Base-by-base conservation (phyloP, 306 rosid genomes). In the Herpetospermum pedunculosum region DNA sequence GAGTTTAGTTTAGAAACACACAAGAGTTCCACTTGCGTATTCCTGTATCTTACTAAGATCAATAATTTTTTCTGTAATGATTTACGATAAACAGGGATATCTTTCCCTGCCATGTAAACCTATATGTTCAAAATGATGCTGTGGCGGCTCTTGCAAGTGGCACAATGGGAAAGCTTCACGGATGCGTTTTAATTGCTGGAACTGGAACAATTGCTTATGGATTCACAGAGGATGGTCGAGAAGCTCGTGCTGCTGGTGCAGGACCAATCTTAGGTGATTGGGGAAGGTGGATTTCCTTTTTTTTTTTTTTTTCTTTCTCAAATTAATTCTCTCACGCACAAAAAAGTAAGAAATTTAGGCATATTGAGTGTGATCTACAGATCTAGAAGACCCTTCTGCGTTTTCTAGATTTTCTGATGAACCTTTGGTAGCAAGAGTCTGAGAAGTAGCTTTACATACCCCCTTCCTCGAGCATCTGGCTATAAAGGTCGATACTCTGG, bases 261-360 rank as follows among this genome's bases (percentile, higher is more conserved):
- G 98, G 98, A 53, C 98, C 97, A 35, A 89, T 88, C 76, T 83
- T 93, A 79, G 98, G 98, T 83, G 98, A 93, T 79, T 90, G 98
- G 97, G 98, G 98, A 83, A 93, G 98, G 98, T 93, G 77, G 70
- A 13, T 38, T 40, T 67, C 54, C 2, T n/a, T n/a, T 57, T 26
- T 82, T 25, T 4, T 43, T 67, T 63, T 4, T n/a, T n/a, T 57
- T 26, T 82, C 14, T 4, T 43, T 21, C 38, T 23, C 52, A 23
- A 35, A 35, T 63, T 19, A 4, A n/a, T 2, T 65, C 71, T 21
- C 18, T 2, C 46, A 4, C 49, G 2, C 30, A 64, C 14, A 37
- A 49, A 35, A 25, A 35, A 1, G 72, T 40, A 23, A 19, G n/a
- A n/a, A 3, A 32, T 25, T 38, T 11, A 19, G 49, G 30, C 30